Evolutionary conservation across 1,284 basidiomycete genomes (phyloP).

Genomic region (Bjerkandera adusta): DNA sequence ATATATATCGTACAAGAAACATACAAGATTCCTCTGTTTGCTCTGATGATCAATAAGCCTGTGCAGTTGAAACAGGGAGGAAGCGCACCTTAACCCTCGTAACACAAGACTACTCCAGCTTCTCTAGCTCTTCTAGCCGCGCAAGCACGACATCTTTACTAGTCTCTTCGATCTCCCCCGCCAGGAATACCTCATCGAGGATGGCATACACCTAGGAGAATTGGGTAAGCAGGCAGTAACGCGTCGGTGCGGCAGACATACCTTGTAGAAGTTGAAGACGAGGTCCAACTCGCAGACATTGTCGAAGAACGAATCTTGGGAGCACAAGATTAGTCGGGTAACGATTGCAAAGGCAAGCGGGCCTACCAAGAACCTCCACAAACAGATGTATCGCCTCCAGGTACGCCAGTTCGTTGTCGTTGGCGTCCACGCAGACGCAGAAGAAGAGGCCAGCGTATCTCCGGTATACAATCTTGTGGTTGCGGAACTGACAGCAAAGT

Average conservation of each 20-base stretch:
- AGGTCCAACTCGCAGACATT: slow-evolving; percentile 97
- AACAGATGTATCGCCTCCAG: slow-evolving; percentile 98
- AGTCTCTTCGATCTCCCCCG: slow-evolving; percentile 98
- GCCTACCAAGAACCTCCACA: slow-evolving; percentile 93
- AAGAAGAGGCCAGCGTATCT: slow-evolving; percentile 98
- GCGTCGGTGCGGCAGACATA: too few species aligned
- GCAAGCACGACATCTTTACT: slow-evolving; percentile 93
- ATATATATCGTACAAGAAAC: too few species aligned
- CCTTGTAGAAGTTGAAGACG: slow-evolving; percentile 99
- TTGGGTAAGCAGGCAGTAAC: slow-evolving; percentile 1
- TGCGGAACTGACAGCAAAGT: slow-evolving; percentile 69
- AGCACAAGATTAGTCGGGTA: slow-evolving; percentile 2
- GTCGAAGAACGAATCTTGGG: slow-evolving; percentile 93
- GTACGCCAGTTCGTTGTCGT: slow-evolving; percentile 97
- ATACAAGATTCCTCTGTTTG: too few species aligned
- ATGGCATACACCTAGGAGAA: slow-evolving; percentile 89
- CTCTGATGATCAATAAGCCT: too few species aligned
- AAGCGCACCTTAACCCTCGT: too few species aligned
- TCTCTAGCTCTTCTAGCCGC: slow-evolving; percentile 88
- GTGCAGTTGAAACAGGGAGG: too few species aligned
- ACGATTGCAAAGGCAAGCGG: neutral
- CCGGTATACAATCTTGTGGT: slow-evolving; percentile 93
- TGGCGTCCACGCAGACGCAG: slow-evolving; percentile 95
- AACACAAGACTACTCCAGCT: slow-evolving; percentile 86
- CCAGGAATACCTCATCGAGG: slow-evolving; percentile 97